Evolutionary conservation across 352 stramenopile genomes (phyloP), one percentile per base, ranked within the genome.

Genomic region (Pythium plurisporium): DNA sequence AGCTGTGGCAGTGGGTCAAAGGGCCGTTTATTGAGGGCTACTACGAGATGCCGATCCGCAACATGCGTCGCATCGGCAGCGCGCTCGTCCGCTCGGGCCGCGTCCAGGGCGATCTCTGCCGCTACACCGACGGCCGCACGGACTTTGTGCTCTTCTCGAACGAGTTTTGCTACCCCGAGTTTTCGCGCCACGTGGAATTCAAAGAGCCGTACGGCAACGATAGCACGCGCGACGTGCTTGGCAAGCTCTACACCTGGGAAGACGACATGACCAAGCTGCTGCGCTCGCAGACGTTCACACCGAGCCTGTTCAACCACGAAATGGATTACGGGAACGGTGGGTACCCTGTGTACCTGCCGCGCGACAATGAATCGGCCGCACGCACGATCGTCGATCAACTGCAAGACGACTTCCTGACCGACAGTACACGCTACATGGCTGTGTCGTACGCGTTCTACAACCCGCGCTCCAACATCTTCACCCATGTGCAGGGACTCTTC

Each of bases 241-340:
- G 65, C 4, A 65, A 65, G 40, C 45, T 69, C 48, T 90, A 89
- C 57, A 66, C 67, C 31, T 90, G 79, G 73, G 55, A 55, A 1
- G 52, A 37, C 20, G 60, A 67, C 34, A 43, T 88, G 20, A 46
- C 64, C 31, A 72, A 66, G 22, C 58, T 92, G 20, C 29, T 79
- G 37, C 76, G 78, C 5, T 90, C 79, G 17, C 75, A 88, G 54
- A 87, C 78, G 38, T 90, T 90, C 52, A 89, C 68, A 15, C 77
- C 82, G 14, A 79, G 74, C 30, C 61, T 90, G 9, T 69, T 87
- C 11, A 90, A 77, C 48, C 67, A 82, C 37, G 62, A 76, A 25
- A 87, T 87, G 79, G 64, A 86, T 55, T 90, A 92, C 36, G 82
- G 82, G 17, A 63, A 76, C n/a, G 79, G 82, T 38, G 82, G 82